Base-by-base conservation (phyloP, 2,329 filamentous ascomycete genomes). In the Phialophora tarda region DNA sequence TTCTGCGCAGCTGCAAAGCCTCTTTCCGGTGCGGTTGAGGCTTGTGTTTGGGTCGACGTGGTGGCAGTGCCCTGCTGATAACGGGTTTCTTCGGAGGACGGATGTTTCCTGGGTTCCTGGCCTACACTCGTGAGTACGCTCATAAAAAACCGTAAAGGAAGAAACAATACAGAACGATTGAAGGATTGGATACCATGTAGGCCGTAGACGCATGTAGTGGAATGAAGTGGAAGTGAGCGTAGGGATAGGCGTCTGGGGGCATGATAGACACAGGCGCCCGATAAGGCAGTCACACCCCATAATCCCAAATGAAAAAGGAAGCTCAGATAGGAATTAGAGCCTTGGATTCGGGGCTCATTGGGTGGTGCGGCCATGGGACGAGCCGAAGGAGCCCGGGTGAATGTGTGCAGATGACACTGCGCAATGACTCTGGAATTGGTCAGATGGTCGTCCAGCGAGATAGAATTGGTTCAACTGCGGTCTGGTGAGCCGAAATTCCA, bases 341-440 rank as follows among this genome's bases (percentile, higher is more conserved):
- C 32, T 50, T 47, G 8, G 10, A 38, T 24, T 51, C 11, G 55
- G 50, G 60, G 48, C 58, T 59, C 48, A 48, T 65, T 63, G 41
- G 55, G 54, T 41, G 60, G 54, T 41, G 63, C 59, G 47, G 56
- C 59, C 21, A 64, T 59, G 65, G 65, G 58, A 66, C 63, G 65
- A 68, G 65, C 68, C 68, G 68, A 68, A 44, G 57, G 12, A 56
- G 54, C 34, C 41, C n/a, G 54, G 62, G 38, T 48, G 60, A 66
- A 68, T 58, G 32, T 68, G 62, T 64, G 68, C 69, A 71, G 65
- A 65, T 72, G 71, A 71, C 67, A 63, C 30, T 63, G 66, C 60
- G 54, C 50, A 54, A 67, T 72, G 71, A 72, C 65, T 64, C 34
- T 38, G 50, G 56, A 70, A 64, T 68, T 62, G 68, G 68, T 67